Conservation (phyloP, 345 rosid genomes). For the Citrus maxima region DNA sequence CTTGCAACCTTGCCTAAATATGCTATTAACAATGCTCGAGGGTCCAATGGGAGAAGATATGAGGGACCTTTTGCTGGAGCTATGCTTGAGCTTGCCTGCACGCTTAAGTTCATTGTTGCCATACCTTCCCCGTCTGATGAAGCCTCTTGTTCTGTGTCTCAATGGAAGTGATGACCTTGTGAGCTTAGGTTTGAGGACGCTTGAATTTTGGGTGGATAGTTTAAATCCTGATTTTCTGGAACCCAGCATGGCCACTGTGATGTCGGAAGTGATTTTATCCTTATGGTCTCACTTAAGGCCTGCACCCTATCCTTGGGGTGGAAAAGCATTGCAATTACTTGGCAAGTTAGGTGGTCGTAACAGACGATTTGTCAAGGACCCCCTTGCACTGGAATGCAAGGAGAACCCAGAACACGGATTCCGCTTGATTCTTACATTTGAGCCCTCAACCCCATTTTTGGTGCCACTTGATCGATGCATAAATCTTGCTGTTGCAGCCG, state of each 20-base stretch:
- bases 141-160: constrained; percentile 89
- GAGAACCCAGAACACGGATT: constrained; percentile 98
- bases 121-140: constrained; percentile 84
- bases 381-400: constrained; percentile 95
- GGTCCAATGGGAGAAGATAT: constrained; percentile 96
- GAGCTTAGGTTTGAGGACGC: constrained; percentile 83
- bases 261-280: constrained; percentile 96
- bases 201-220: constrained; percentile 99
- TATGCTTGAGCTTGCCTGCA: constrained; percentile 91
- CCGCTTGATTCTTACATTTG: constrained; percentile 93
- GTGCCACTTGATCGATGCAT: constrained; percentile 92
- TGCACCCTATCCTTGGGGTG: constrained; percentile 92
- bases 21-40: constrained; percentile 90
- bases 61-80: constrained; percentile 90
- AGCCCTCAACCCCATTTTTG: constrained; percentile 91
- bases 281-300: constrained; percentile 97
- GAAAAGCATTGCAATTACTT: constrained; percentile 88
- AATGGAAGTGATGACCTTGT: constrained; percentile 89
- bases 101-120: constrained; percentile 96
- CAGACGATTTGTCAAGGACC: constrained; percentile 93
- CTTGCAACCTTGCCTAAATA: constrained; percentile 89
- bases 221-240: constrained; percentile 97
- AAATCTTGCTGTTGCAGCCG: constrained; percentile 93
- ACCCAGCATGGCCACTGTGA: constrained; percentile 96
- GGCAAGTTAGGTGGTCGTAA: constrained; percentile 99